Conservation (phyloP, 371 early-diverging fungal genomes). For the Mortierella sp. region DNA sequence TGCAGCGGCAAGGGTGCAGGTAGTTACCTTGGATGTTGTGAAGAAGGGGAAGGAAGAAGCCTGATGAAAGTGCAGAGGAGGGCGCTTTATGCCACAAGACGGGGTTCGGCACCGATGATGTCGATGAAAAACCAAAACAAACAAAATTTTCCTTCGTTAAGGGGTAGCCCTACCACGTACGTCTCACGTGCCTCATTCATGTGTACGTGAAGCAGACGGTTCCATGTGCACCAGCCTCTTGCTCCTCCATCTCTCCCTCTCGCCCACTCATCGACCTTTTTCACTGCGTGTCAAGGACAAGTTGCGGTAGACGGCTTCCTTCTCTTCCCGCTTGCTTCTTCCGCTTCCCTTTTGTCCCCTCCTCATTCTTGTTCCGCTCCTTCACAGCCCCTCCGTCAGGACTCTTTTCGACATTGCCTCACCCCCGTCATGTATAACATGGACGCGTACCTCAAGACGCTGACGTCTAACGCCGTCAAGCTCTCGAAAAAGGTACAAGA, state of each 20-base stretch:
- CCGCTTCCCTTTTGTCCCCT: constrained; percentile 1
- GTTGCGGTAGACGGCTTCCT: too few species aligned
- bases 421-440: constrained; percentile 53
- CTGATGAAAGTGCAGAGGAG: constrained; percentile 1
- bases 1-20: background rate
- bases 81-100: constrained; percentile 13
- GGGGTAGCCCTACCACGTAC: too few species aligned
- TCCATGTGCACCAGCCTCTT: too few species aligned
- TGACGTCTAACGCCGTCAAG: constrained; percentile 73
- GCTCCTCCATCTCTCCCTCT: too few species aligned
- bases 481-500: constrained; percentile 87
- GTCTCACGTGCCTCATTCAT: too few species aligned
- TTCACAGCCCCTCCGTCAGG: too few species aligned
- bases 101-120: background rate
- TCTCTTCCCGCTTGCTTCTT: background rate
- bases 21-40: constrained; percentile 37
- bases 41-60: constrained; percentile 46
- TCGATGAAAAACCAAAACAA: constrained; percentile 12
- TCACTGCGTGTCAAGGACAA: too few species aligned
- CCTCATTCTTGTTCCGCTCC: background rate
- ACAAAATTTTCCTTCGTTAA: too few species aligned
- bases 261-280: too few species aligned
- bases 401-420: too few species aligned
- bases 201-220: too few species aligned
- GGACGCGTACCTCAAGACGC: constrained; percentile 49